Percentiles rank a stretch among this genome's conserved stretches.
These are phyloP conservation scores for Pleurotus pulmonarius DNA, from an alignment of 768 basidiomycete species.

Conservation along the genomic window DNA sequence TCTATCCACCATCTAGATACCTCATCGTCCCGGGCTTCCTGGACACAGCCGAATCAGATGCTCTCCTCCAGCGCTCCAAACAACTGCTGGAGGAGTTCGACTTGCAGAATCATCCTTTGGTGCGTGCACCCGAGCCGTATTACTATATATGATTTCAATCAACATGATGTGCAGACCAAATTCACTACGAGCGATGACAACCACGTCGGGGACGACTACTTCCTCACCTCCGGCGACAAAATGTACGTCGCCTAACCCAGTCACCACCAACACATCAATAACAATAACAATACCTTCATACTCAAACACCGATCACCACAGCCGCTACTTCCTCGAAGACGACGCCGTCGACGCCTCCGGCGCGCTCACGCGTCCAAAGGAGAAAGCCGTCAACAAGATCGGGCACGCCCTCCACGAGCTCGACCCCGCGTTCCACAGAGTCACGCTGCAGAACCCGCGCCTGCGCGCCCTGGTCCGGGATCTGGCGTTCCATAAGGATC, in stretches of 20 bases:
- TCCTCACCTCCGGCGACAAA: slow-evolving; percentile 89
- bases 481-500: slow-evolving; percentile 80
- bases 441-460: slow-evolving; percentile 76
- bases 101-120: slow-evolving; percentile 76
- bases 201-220: slow-evolving; percentile 91
- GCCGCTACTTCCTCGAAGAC: slow-evolving; percentile 89
- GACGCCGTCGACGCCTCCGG: slow-evolving; percentile 72
- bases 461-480: slow-evolving; percentile 70
- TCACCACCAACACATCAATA: too few relatives aligned
- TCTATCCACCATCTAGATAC: slow-evolving; percentile 47
- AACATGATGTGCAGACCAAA: slow-evolving; percentile 51
- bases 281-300: too few relatives aligned
- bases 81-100: slow-evolving; percentile 77
- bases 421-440: slow-evolving; percentile 75
- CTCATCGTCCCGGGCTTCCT: slow-evolving; percentile 77
- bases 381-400: slow-evolving; percentile 91
- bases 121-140: slow-evolving; percentile 29
- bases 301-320: slow-evolving; percentile 11
- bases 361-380: slow-evolving; percentile 66
- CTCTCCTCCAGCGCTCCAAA: slow-evolving; percentile 68
- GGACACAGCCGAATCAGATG: slow-evolving; percentile 46
- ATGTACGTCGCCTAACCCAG: slow-evolving; percentile 39
- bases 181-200: slow-evolving; percentile 80
- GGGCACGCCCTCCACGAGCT: slow-evolving; percentile 85
- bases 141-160: neutral